phyloP scores from a whole-genome alignment of 2,329 filamentous ascomycete genomes.

The Colletotrichum cordylinicola region DNA sequence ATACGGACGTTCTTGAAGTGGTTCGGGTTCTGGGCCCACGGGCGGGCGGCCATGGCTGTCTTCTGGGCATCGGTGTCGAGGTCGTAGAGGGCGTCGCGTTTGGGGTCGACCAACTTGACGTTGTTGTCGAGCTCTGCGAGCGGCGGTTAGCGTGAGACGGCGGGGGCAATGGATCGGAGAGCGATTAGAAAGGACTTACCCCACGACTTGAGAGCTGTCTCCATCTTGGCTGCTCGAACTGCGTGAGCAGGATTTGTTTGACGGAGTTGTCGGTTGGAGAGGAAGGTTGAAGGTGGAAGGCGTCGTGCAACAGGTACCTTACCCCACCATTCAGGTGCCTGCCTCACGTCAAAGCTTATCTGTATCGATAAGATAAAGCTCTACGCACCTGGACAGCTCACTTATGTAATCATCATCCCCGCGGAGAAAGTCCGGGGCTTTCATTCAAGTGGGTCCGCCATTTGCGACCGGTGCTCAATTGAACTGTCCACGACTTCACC shows the following conservation, averaged over 20 bases:
- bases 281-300: neutral
- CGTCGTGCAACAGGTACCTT: neutral
- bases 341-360: neutral
- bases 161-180: neutral
- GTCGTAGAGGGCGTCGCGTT: conserved; percentile 89
- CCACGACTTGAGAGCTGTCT: conserved; percentile 32
- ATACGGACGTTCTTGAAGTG: conserved; percentile 96
- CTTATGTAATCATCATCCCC: neutral
- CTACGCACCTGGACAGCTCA: neutral
- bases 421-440: neutral
- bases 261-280: neutral
- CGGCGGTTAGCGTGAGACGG: neutral
- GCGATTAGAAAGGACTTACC: conserved; percentile 20
- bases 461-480: neutral
- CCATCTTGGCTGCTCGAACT: conserved; percentile 26
- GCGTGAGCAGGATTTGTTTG: neutral
- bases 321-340: conserved; percentile 15
- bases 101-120: conserved; percentile 81
- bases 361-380: conserved; percentile 22
- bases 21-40: conserved; percentile 80
- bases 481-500: neutral
- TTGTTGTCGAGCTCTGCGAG: conserved; percentile 84
- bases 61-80: conserved; percentile 77
- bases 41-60: conserved; percentile 65
- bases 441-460: neutral